Percentiles rank a stretch among this genome's conserved stretches.
These are phyloP conservation scores for Cutaneotrichosporon curvatum DNA, from an alignment of 1,284 basidiomycete species.

Conservation along the genomic window DNA sequence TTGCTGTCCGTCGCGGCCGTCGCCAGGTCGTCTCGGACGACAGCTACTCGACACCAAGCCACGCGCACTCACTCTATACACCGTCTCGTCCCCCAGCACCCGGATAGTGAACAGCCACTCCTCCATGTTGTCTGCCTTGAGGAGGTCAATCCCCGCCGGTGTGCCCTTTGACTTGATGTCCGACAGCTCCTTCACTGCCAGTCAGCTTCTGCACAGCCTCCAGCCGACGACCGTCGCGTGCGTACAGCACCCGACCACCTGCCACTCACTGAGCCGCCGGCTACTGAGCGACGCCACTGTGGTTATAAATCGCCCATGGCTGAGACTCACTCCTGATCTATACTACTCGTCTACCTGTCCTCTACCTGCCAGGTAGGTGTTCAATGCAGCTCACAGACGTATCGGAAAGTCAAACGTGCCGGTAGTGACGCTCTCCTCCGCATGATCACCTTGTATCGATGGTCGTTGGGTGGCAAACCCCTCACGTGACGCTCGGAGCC, in stretches of 20 bases:
- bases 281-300: slow-evolving; percentile 12
- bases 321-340: no score
- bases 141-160: slow-evolving; percentile 34
- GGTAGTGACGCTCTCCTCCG: no score
- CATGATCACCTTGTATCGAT: no score
- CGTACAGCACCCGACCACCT: no score
- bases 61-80: slow-evolving; percentile 25
- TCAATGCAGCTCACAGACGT: no score
- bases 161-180: slow-evolving; percentile 41
- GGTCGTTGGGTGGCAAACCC: neutral
- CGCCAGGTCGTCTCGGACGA: neutral
- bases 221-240: neutral
- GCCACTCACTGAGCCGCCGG: slow-evolving; percentile 14
- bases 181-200: slow-evolving; percentile 41
- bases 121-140: slow-evolving; percentile 30
- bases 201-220: no score
- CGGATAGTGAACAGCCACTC: slow-evolving; percentile 37
- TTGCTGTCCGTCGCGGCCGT: no score
- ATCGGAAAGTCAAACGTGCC: no score
- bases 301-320: no score
- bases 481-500: neutral
- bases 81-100: slow-evolving; percentile 42
- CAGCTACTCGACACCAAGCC: neutral
- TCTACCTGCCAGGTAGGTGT: no score
- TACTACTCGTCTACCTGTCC: no score